Percentiles rank a stretch among this genome's conserved stretches.
Evolutionary conservation across 2,329 filamentous ascomycete species (phyloP).

Genomic region (Diaporthe vaccinii): DNA sequence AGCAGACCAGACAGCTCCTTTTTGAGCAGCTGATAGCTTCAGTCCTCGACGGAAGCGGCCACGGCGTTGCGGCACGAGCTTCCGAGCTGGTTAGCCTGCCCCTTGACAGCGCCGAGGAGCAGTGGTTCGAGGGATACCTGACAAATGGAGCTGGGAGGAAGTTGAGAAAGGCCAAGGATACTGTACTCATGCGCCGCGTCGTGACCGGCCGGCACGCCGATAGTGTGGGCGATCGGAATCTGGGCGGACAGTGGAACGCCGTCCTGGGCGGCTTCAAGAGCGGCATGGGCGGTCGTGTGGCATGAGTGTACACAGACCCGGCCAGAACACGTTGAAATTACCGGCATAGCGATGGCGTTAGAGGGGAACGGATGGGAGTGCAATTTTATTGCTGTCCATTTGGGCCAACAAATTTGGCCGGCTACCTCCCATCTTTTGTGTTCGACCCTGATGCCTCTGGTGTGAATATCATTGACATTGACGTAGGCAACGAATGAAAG

Average conservation of each 20-base stretch:
- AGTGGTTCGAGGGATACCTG: slow-evolving; percentile 80
- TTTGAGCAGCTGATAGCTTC: slow-evolving; percentile 75
- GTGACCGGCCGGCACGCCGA: slow-evolving; percentile 73
- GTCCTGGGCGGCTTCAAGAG: slow-evolving; percentile 66
- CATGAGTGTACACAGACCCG: background rate
- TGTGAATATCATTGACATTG: background rate
- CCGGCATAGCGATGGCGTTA: slow-evolving; percentile 38
- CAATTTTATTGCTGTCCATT: background rate
- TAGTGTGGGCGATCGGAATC: slow-evolving; percentile 57
- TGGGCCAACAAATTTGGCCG: background rate
- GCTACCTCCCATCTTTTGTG: background rate
- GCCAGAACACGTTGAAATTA: slow-evolving; percentile 5
- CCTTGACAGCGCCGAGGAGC: slow-evolving; percentile 78
- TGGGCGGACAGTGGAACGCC: slow-evolving; percentile 62
- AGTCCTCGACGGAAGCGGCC: slow-evolving; percentile 62
- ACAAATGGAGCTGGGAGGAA: slow-evolving; percentile 74
- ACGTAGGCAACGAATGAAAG: background rate
- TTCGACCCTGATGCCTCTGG: background rate
- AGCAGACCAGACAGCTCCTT: slow-evolving; percentile 71
- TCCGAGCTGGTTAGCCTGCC: slow-evolving; percentile 81
- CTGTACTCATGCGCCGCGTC: slow-evolving; percentile 80
- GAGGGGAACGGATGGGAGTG: background rate
- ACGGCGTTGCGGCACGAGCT: slow-evolving; percentile 66
- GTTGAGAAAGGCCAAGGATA: slow-evolving; percentile 77
- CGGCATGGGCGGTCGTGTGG: slow-evolving; percentile 53